Percentiles rank a stretch among this genome's conserved stretches.
Evolutionary conservation across 1,139 yeast genomes (phyloP).

Genomic region (Yamadazyma trypodendri): DNA sequence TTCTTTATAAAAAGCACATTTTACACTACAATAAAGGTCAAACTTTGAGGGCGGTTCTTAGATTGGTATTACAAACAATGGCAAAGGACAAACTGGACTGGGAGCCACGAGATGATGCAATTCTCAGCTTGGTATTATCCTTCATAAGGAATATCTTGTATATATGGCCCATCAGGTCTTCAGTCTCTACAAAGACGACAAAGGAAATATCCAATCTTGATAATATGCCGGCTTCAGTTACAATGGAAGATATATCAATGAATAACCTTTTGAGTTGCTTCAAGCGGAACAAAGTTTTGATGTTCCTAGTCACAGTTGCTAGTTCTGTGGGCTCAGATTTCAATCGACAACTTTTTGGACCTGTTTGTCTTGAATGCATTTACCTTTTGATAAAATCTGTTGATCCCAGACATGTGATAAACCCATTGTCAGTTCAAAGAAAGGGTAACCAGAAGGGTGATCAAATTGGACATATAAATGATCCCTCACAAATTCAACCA

Average conservation of each 20-base stretch:
- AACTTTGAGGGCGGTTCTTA: slow-evolving; percentile 65
- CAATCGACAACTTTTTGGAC: slow-evolving; percentile 59
- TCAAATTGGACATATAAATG: not conserved
- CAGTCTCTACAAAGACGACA: slow-evolving; percentile 30
- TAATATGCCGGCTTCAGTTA: slow-evolving; percentile 55
- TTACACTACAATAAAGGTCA: slow-evolving; percentile 58
- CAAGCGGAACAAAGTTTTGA: slow-evolving; percentile 67
- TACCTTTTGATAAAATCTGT: slow-evolving; percentile 63
- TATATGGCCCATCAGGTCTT: slow-evolving; percentile 68
- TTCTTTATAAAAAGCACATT: slow-evolving; percentile 68
- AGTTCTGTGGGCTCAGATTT: slow-evolving; percentile 66
- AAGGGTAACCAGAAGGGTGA: slow-evolving; percentile 1
- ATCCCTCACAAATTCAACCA: not conserved
- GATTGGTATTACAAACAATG: slow-evolving; percentile 69
- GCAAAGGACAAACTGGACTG: slow-evolving; percentile 56
- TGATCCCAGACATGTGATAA: slow-evolving; percentile 25
- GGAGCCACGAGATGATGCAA: slow-evolving; percentile 68
- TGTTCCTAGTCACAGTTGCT: slow-evolving; percentile 65
- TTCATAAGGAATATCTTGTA: slow-evolving; percentile 74
- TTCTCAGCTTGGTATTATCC: slow-evolving; percentile 68
- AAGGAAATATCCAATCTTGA: slow-evolving; percentile 27
- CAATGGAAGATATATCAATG: slow-evolving; percentile 66
- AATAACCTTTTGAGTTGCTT: slow-evolving; percentile 58
- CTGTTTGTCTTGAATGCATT: slow-evolving; percentile 67
- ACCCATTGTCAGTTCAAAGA: slow-evolving; percentile 1